Percentiles rank a stretch among this genome's conserved stretches.
Conservation (phyloP, 2,329 filamentous ascomycete genomes). For the Paradendryphiella salina region DNA sequence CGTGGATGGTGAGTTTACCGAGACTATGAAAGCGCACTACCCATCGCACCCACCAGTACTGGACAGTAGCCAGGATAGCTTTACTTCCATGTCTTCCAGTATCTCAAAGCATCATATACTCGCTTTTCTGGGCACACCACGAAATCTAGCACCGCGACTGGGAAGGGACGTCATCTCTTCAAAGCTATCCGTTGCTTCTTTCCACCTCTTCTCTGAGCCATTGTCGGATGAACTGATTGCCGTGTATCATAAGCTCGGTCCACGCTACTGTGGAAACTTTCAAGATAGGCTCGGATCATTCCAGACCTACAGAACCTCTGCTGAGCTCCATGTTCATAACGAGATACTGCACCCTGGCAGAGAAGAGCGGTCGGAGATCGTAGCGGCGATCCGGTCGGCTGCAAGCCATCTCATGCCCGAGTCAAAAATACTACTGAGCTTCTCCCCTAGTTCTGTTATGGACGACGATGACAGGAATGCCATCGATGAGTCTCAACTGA, state of each 20-base stretch:
- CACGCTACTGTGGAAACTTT: conserved; percentile 92
- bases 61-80: conserved; percentile 66
- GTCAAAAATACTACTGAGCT: conserved; percentile 76
- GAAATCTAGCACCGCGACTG: conserved; percentile 76
- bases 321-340: conserved; percentile 85
- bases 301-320: conserved; percentile 93
- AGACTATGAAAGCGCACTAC: conserved; percentile 88
- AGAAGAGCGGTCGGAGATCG: conserved; percentile 88
- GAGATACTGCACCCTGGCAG: conserved; percentile 88
- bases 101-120: conserved; percentile 72
- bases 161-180: conserved; percentile 74
- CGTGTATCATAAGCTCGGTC: conserved; percentile 86
- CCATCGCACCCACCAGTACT: conserved; percentile 72
- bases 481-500: conserved; percentile 71
- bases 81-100: conserved; percentile 66
- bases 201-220: conserved; percentile 83
- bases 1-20: conserved; percentile 89
- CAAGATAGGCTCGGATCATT: conserved; percentile 95
- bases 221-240: conserved; percentile 90
- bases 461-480: conserved; percentile 76
- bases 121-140: conserved; percentile 89
- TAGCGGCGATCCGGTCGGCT: conserved; percentile 82
- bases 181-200: conserved; percentile 86
- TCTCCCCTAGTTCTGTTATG: conserved; percentile 78
- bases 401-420: conserved; percentile 82